Evolutionary conservation across 202 grass and related monocot species (phyloP), one percentile per base, ranked within the genome.

Genomic region (Bolboschoenoplectus hybrid): DNA sequence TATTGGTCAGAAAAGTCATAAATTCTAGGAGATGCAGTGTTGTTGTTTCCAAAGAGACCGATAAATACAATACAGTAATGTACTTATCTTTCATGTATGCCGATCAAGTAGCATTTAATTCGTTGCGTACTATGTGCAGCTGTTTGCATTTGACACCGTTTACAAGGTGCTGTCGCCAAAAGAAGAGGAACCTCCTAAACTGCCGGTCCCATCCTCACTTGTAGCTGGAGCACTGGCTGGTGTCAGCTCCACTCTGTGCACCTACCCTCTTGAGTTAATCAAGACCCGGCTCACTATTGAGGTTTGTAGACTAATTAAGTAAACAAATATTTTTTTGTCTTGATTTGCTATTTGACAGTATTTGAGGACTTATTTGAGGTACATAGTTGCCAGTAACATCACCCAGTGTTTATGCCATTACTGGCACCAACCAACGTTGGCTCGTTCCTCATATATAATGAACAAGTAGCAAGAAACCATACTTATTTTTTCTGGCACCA

Each of bases 221-320:
- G 63, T 94, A 36, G 92, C 92, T 76, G 95, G 92, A 78, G 95
- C 95, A 20, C 69, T 97, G 47, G 95, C 89, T 67, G 95, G 94
- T 9, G 88, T 97, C 17, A 89, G 86, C 36, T 97, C 95, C 0
- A 97, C 95, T 67, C 82, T 94, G 9, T 97, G 95, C 82, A 97
- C 92, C 71, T 97, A 97, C 43, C 95, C 95, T 80, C 89, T 97
- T 82, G 95, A 97, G 40, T 89, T 97, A 0, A 83, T 94, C 80
- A 97, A 94, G 86, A 97, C 95, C 73, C 85, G 92, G 60, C 82
- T 97, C 26, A 97, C 95, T 68, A 93, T 97, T 82, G 88, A 94
- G 94, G 94, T 93, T 67, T 63, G 40, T 53, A 62, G 7, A 76
- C 63, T 60, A 53, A 74, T 55, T 6, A 78, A 32, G n/a, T 62